Percentiles rank a stretch among this genome's conserved stretches.
Evolutionary conservation across 176 grass and related monocot species (phyloP).

Genomic region (Lolium perenne): DNA sequence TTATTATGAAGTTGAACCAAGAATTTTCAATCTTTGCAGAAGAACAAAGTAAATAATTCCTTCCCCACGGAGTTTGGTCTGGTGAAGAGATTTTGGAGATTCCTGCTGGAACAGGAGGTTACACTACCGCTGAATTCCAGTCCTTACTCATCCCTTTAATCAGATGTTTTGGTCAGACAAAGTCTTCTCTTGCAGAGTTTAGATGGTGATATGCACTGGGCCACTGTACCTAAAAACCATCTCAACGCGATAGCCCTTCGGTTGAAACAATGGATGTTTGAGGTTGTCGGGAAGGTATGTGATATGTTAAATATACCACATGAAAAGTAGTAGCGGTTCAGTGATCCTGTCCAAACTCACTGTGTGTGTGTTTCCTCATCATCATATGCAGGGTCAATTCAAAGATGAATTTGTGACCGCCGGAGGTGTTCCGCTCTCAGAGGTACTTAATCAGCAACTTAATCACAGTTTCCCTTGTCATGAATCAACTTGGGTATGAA

Average conservation of each 20-base stretch:
- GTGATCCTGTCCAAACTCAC: conserved; percentile 30
- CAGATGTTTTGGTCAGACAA: conserved; percentile 21
- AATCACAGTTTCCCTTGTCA: conserved; percentile 26
- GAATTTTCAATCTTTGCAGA: conserved; percentile 54
- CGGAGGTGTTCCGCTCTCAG: conserved; percentile 85
- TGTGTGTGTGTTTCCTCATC: conserved; percentile 28
- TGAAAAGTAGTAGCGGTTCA: background rate
- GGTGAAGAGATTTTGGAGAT: conserved; percentile 94
- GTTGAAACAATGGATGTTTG: conserved; percentile 81
- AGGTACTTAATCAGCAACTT: conserved; percentile 57
- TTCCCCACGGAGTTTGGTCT: conserved; percentile 79
- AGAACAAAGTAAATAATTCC: conserved; percentile 69
- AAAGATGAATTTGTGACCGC: conserved; percentile 99
- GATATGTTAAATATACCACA: conserved; percentile 7
- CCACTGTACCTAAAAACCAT: conserved; percentile 76
- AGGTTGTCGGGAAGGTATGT: conserved; percentile 77
- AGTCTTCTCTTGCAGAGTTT: conserved; percentile 61
- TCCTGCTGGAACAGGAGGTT: conserved; percentile 80
- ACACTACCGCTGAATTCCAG: conserved; percentile 37
- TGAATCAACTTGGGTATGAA: conserved; percentile 2
- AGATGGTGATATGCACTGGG: conserved; percentile 79
- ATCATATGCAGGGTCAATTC: conserved; percentile 77
- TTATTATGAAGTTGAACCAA: conserved; percentile 39
- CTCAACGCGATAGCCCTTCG: conserved; percentile 60
- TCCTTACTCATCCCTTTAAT: conserved; percentile 32